Evolutionary conservation across 2,329 filamentous ascomycete species (phyloP).

Genomic region (Apiospora koreana): DNA sequence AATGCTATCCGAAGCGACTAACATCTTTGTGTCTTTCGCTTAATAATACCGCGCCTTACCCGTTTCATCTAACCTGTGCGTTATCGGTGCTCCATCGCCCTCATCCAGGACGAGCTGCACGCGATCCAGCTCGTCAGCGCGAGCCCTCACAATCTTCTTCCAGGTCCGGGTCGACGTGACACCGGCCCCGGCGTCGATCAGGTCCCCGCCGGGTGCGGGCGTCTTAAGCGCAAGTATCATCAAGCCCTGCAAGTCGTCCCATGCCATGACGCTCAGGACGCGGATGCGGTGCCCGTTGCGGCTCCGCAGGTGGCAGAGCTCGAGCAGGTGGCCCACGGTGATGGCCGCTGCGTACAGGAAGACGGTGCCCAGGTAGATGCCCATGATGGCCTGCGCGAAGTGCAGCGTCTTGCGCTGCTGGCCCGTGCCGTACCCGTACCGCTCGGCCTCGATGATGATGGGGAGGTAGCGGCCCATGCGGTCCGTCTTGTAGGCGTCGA

Average conservation of each 20-base stretch:
- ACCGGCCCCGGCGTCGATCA: background rate
- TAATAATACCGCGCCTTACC: background rate
- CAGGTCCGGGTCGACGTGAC: background rate
- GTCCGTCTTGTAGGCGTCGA: background rate
- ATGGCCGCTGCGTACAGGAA: background rate
- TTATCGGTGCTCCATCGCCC: background rate
- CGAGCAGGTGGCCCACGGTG: background rate
- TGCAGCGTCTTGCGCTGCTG: background rate
- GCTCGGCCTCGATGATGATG: background rate
- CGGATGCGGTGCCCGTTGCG: background rate
- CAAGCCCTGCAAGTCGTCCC: background rate
- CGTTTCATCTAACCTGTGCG: background rate
- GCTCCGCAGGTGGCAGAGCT: background rate
- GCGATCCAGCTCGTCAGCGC: background rate
- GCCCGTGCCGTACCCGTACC: background rate
- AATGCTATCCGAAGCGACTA: no score
- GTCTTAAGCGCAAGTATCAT: background rate
- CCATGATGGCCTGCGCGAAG: background rate
- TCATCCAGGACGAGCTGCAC: background rate
- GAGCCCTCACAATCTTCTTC: background rate
- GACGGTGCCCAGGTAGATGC: background rate
- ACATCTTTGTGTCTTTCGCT: background rate
- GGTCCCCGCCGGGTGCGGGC: background rate
- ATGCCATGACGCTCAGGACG: background rate
- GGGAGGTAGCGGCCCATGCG: background rate